Percentiles rank a stretch among this genome's conserved stretches.
These are phyloP conservation scores for Suhomyces choctaworum DNA, from an alignment of 1,139 yeast genomes.

Conservation along the genomic window DNA sequence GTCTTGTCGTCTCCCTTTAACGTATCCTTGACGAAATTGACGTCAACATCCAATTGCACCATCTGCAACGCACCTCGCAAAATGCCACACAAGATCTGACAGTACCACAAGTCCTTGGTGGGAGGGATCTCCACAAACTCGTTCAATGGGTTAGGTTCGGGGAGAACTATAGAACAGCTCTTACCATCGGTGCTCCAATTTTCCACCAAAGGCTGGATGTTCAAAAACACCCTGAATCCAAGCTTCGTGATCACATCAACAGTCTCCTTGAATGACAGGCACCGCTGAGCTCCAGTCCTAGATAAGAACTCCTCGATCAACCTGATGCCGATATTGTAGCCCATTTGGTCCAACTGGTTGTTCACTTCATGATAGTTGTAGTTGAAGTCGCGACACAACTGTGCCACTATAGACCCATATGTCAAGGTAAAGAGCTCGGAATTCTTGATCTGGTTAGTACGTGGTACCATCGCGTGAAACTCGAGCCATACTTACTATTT, in stretches of 20 bases:
- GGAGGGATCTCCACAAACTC: slow-evolving; percentile 91
- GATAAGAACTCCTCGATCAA: slow-evolving; percentile 92
- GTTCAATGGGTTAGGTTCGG: slow-evolving; percentile 80
- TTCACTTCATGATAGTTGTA: slow-evolving; percentile 79
- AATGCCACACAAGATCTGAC: slow-evolving; percentile 87
- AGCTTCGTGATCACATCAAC: slow-evolving; percentile 83
- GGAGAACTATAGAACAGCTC: slow-evolving; percentile 68
- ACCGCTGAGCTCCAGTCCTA: slow-evolving; percentile 78
- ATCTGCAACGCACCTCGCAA: slow-evolving; percentile 88
- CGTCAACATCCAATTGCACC: slow-evolving; percentile 94
- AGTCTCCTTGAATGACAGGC: slow-evolving; percentile 78
- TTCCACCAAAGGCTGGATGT: slow-evolving; percentile 72
- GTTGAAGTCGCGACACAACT: slow-evolving; percentile 79
- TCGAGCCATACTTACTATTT: slow-evolving; percentile 56
- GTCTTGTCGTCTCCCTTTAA: slow-evolving; percentile 83
- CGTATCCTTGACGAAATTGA: slow-evolving; percentile 73
- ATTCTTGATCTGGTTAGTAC: slow-evolving; percentile 44
- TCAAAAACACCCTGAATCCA: slow-evolving; percentile 87
- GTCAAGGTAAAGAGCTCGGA: slow-evolving; percentile 91
- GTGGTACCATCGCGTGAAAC: not conserved
- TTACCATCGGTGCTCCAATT: slow-evolving; percentile 80
- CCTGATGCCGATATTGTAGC: slow-evolving; percentile 89
- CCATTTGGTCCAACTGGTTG: slow-evolving; percentile 85
- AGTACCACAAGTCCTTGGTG: slow-evolving; percentile 80
- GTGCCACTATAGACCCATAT: slow-evolving; percentile 94